A percentile compares a stretch with the other conserved stretches of the same genome.
Evolutionary conservation across 2,329 filamentous ascomycete genomes (phyloP).

Genomic region (Westerdykella aurantiaca): DNA sequence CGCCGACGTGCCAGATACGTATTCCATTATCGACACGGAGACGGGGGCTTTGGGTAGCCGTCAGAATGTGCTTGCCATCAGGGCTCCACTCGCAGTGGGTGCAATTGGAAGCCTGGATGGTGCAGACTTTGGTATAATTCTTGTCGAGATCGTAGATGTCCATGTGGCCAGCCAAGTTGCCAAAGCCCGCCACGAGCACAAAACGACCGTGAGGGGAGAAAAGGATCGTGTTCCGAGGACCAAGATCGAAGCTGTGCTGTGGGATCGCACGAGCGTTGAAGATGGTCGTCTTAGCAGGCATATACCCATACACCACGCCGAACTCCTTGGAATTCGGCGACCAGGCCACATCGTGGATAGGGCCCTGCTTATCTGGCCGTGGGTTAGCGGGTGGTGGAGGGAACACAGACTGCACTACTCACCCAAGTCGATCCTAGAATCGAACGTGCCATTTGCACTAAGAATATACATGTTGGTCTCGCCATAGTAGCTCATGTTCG

Average conservation of each 20-base stretch:
- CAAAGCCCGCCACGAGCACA: conserved; percentile 90
- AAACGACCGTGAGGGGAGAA: conserved; percentile 94
- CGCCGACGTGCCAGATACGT: conserved; percentile 88
- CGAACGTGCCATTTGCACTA: conserved; percentile 84
- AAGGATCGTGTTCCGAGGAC: conserved; percentile 85
- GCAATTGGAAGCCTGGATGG: conserved; percentile 91
- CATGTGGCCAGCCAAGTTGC: conserved; percentile 94
- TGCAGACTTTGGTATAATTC: conserved; percentile 86
- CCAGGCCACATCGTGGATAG: conserved; percentile 98
- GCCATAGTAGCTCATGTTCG: conserved; percentile 98
- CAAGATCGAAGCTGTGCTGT: conserved; percentile 79
- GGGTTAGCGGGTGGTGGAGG: no score
- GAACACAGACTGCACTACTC: conserved; percentile 17
- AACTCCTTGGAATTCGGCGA: conserved; percentile 97
- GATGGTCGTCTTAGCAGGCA: conserved; percentile 98
- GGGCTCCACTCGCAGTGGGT: conserved; percentile 97
- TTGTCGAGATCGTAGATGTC: conserved; percentile 95
- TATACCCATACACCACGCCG: conserved; percentile 94
- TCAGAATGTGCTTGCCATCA: conserved; percentile 91
- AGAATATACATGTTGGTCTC: conserved; percentile 96
- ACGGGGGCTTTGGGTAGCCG: conserved; percentile 92
- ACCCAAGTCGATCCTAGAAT: conserved; percentile 78
- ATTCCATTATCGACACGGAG: conserved; percentile 95
- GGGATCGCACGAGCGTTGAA: conserved; percentile 85
- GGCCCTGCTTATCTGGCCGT: conserved; percentile 78